Percentiles rank a stretch among this genome's conserved stretches.
phyloP scores from a whole-genome alignment of 2,329 filamentous ascomycete genomes.

The Paraphoma chrysanthemicola region DNA sequence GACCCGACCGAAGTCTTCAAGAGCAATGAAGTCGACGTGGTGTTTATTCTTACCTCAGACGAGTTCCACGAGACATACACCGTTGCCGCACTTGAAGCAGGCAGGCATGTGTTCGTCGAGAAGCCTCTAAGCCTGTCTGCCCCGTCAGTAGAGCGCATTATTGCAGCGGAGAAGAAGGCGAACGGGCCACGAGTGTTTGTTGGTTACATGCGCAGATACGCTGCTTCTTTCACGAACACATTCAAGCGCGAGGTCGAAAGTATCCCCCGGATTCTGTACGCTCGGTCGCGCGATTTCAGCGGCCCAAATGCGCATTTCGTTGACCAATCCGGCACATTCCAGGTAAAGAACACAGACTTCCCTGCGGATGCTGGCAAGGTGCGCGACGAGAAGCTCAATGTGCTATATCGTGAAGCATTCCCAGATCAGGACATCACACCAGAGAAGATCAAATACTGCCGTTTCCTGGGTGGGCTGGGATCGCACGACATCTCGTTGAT shows the following conservation, averaged over 20 bases:
- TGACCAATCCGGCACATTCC: constrained; percentile 57
- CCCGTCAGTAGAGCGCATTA: background rate
- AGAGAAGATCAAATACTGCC: background rate
- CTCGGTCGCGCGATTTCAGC: constrained; percentile 60
- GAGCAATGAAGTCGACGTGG: background rate
- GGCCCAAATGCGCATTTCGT: constrained; percentile 62
- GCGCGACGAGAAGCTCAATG: background rate
- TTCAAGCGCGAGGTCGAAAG: constrained; percentile 59
- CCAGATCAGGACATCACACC: background rate
- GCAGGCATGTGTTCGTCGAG: background rate
- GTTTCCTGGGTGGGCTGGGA: constrained; percentile 48
- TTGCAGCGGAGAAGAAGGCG: background rate
- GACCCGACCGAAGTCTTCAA: background rate
- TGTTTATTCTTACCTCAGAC: background rate
- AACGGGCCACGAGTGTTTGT: background rate
- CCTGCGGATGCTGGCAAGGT: background rate
- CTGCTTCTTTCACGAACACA: constrained; percentile 45
- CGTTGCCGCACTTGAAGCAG: background rate
- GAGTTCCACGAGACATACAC: background rate
- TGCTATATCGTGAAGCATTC: background rate
- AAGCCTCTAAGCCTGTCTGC: background rate
- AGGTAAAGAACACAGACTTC: constrained; percentile 48
- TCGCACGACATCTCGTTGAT: constrained; percentile 63
- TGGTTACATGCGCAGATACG: background rate
- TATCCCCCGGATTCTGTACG: constrained; percentile 63